A percentile compares a stretch with the other conserved stretches of the same genome.
Conservation (phyloP, 2,329 filamentous ascomycete species). For the Fusarium cicatricum region DNA sequence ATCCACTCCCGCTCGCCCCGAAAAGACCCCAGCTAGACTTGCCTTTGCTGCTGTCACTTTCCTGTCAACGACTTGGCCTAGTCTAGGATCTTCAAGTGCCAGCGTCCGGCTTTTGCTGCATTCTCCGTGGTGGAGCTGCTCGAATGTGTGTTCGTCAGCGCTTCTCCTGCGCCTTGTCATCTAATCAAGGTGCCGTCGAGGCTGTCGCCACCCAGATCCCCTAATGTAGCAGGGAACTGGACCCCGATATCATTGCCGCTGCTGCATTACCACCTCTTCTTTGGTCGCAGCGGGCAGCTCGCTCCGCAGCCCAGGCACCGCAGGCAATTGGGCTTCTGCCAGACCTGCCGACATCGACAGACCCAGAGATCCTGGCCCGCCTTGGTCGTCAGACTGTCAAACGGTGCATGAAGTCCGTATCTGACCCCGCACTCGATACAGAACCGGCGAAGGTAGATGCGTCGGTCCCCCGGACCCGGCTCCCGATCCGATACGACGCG, state of each 20-base stretch:
- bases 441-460: constrained; percentile 49
- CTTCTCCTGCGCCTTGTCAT: background rate
- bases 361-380: constrained; percentile 52
- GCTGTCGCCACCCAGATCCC: constrained; percentile 1
- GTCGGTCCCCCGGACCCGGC: constrained; percentile 41
- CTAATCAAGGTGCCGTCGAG: background rate
- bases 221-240: background rate
- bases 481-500: constrained; percentile 43
- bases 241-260: background rate
- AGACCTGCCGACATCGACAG: constrained; percentile 49
- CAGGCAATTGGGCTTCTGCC: constrained; percentile 48
- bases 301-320: constrained; percentile 48
- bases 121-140: no score
- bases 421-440: constrained; percentile 54
- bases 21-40: no score
- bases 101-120: no score
- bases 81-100: no score
- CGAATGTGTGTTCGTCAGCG: no score
- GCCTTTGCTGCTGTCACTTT: no score
- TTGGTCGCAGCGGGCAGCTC: constrained; percentile 49
- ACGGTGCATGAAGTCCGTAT: constrained; percentile 48
- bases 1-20: no score
- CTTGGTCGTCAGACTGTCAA: constrained; percentile 50
- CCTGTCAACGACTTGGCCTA: no score
- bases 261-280: constrained; percentile 40